A percentile compares a stretch with the other conserved stretches of the same genome.
phyloP scores from a whole-genome alignment of 2,329 filamentous ascomycete genomes.

The Rutstroemia sydowiana region DNA sequence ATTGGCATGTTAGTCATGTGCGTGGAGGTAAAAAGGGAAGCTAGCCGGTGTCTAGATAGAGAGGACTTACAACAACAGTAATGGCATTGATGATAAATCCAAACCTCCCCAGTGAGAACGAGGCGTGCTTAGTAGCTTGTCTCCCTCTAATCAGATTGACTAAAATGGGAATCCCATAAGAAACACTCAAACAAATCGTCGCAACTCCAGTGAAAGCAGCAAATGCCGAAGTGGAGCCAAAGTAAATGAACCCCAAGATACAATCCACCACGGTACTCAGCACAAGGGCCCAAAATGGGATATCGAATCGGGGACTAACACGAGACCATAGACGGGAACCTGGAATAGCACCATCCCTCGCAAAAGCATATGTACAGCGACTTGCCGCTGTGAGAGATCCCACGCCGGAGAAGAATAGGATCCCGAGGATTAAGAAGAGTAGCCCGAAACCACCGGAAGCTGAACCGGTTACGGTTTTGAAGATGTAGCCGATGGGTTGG shows the following conservation, averaged over 20 bases:
- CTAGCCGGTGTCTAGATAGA: background rate
- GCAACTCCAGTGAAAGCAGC: conserved; percentile 74
- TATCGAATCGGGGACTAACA: conserved; percentile 57
- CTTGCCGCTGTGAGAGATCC: conserved; percentile 68
- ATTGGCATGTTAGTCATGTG: background rate
- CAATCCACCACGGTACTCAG: conserved; percentile 63
- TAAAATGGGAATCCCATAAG: conserved; percentile 69
- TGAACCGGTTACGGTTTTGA: conserved; percentile 58
- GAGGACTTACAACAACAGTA: conserved; percentile 40
- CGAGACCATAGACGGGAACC: conserved; percentile 58
- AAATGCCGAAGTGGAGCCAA: conserved; percentile 70
- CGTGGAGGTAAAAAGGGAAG: background rate
- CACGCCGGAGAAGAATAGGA: conserved; percentile 69
- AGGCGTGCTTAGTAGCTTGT: conserved; percentile 56
- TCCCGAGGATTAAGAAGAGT: conserved; percentile 68
- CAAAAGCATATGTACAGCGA: conserved; percentile 69
- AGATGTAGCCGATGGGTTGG: conserved; percentile 69
- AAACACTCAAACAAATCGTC: conserved; percentile 69
- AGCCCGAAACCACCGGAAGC: conserved; percentile 65
- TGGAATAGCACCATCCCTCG: conserved; percentile 67
- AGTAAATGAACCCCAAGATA: conserved; percentile 70
- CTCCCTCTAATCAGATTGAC: conserved; percentile 61
- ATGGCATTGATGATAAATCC: conserved; percentile 61
- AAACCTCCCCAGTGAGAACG: conserved; percentile 61
- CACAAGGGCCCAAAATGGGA: conserved; percentile 63